Conservation (phyloP, 257 asterid species). For the Gentiana dahurica region DNA sequence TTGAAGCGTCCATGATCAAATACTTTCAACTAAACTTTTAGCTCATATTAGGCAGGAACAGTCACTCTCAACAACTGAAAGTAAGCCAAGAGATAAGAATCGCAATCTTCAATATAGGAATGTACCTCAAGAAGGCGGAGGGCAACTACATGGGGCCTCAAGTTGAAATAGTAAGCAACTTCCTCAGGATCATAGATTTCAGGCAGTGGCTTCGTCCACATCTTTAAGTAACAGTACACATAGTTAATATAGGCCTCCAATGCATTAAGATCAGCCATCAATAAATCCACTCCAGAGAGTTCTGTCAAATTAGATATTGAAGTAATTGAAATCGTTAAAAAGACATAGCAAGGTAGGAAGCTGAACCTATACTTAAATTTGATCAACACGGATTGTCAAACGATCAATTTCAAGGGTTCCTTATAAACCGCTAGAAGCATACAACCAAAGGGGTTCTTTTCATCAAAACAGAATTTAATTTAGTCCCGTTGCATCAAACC, state of each 20-base stretch:
- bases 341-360: no score
- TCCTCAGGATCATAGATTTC: slow-evolving; percentile 64
- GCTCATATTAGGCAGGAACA: neutral
- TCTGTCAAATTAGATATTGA: slow-evolving; percentile 27
- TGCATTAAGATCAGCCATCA: slow-evolving; percentile 78
- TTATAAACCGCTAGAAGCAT: no score
- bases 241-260: slow-evolving; percentile 66
- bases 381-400: no score
- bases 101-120: neutral
- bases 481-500: no score
- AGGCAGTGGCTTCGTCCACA: slow-evolving; percentile 92
- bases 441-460: no score
- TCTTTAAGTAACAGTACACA: slow-evolving; percentile 50
- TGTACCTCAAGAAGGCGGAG: slow-evolving; percentile 85
- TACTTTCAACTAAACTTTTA: no score
- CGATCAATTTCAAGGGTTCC: no score
- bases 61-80: neutral
- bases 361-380: no score
- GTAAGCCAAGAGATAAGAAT: neutral
- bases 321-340: no score
- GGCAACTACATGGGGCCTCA: slow-evolving; percentile 87
- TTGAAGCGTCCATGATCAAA: no score
- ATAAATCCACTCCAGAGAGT: slow-evolving; percentile 71
- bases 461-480: no score
- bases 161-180: slow-evolving; percentile 58